Conservation (phyloP, 73 alveolate genomes). For the Tetrahymena malaccensis region DNA sequence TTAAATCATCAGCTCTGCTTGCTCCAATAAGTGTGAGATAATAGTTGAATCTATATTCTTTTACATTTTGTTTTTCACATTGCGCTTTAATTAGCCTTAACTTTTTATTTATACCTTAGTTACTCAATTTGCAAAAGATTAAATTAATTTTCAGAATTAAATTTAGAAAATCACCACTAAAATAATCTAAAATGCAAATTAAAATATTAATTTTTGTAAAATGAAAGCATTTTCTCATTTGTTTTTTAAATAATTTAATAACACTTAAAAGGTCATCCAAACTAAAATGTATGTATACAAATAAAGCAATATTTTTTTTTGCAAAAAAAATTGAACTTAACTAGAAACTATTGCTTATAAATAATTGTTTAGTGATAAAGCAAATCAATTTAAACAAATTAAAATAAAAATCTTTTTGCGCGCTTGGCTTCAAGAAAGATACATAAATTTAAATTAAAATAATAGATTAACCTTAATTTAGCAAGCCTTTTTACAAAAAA, state of each 20-base stretch:
- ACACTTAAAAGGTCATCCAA: not conserved
- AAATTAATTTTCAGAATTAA: not conserved
- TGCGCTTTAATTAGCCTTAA: not conserved
- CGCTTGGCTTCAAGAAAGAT: not conserved
- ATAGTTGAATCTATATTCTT: not conserved
- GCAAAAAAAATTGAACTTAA: not conserved
- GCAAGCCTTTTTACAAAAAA: not conserved
- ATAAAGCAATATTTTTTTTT: no score
- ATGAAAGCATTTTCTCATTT: not conserved
- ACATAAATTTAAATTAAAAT: not conserved
- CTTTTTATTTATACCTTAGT: not conserved
- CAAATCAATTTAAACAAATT: not conserved
- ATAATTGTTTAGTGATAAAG: not conserved
- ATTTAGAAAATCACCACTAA: not conserved
- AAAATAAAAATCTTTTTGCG: not conserved
- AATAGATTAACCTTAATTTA: not conserved
- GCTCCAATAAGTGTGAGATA: not conserved
- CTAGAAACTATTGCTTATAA: not conserved
- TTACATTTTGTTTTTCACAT: not conserved
- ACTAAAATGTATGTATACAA: not conserved
- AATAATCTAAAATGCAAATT: not conserved
- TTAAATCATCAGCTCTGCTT: no score
- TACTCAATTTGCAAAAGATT: not conserved
- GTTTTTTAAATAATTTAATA: no score
- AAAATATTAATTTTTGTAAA: not conserved